Evolutionary conservation across 192 early-diverging fungal species (phyloP).

Genomic region (Diversispora epigaea): DNA sequence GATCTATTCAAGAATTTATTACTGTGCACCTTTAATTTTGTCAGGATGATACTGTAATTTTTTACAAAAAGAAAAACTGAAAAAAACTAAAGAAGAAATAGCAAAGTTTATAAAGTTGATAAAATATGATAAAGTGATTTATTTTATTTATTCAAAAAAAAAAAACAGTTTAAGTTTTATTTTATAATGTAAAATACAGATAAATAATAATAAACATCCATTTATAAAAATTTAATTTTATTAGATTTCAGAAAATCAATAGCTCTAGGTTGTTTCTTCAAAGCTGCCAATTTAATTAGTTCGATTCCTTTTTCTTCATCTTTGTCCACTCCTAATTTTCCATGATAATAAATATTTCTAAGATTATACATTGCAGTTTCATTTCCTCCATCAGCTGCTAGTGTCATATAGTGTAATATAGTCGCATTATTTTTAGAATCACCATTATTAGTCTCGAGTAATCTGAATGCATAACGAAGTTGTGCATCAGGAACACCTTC

Average conservation of each 20-base stretch:
- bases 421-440: neutral
- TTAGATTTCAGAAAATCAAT: neutral
- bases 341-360: neutral
- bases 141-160: no score
- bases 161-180: no score
- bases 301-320: neutral
- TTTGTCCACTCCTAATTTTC: neutral
- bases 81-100: no score
- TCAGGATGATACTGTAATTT: no score
- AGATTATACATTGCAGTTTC: constrained; percentile 14
- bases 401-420: constrained; percentile 15
- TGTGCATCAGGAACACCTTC: constrained; percentile 1
- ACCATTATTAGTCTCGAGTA: neutral
- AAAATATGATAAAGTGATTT: no score
- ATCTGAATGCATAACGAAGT: constrained; percentile 13
- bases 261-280: constrained; percentile 23
- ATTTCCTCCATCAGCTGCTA: constrained; percentile 18
- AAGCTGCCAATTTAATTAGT: constrained; percentile 19
- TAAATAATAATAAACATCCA: no score
- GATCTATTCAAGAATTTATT: no score
- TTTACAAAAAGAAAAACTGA: no score
- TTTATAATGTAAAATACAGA: no score
- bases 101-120: no score
- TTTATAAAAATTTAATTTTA: no score
- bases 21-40: no score